phyloP scores from a whole-genome alignment of 2,329 filamentous ascomycete species.

The Drechslerella dactyloides region DNA sequence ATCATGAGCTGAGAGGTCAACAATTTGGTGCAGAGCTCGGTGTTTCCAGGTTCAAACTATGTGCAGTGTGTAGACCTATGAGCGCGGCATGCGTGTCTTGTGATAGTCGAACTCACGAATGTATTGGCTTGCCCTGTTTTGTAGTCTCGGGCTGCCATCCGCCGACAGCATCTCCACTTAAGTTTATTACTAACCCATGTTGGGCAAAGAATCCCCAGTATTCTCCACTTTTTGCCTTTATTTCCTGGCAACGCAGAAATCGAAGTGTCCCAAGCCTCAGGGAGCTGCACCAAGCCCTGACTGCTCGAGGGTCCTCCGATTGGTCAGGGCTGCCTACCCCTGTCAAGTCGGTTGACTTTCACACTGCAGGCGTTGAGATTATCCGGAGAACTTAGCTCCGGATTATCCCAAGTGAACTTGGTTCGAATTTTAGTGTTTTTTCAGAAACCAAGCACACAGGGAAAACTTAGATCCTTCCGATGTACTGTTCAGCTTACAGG shows the following conservation, averaged over 20 bases:
- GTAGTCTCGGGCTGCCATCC: slow-evolving; percentile 31
- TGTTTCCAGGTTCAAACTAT: background rate
- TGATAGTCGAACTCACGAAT: background rate
- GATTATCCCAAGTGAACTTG: slow-evolving; percentile 37
- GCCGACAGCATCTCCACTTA: slow-evolving; percentile 23
- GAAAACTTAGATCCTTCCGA: too few species aligned
- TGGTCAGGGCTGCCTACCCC: slow-evolving; percentile 15
- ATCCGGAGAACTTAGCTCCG: slow-evolving; percentile 47
- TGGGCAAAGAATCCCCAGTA: slow-evolving; percentile 26
- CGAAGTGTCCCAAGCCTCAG: slow-evolving; percentile 5
- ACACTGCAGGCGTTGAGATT: slow-evolving; percentile 14
- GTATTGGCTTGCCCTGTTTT: slow-evolving; percentile 5
- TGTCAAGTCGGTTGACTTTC: background rate
- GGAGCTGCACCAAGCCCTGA: slow-evolving; percentile 3
- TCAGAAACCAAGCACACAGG: too few species aligned
- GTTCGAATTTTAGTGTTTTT: slow-evolving; percentile 11
- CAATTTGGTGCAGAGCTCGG: background rate
- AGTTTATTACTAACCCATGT: slow-evolving; percentile 3
- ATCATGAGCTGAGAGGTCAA: slow-evolving; percentile 9
- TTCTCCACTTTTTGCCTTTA: background rate
- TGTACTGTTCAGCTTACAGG: background rate
- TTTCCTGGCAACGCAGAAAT: slow-evolving; percentile 17
- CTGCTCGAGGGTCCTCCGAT: too few species aligned
- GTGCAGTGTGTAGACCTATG: background rate
- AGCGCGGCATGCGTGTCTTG: background rate